Evolutionary conservation across 2,329 filamentous ascomycete species (phyloP), one percentile per base, ranked within the genome.

Genomic region (Claviceps fusiformis): DNA sequence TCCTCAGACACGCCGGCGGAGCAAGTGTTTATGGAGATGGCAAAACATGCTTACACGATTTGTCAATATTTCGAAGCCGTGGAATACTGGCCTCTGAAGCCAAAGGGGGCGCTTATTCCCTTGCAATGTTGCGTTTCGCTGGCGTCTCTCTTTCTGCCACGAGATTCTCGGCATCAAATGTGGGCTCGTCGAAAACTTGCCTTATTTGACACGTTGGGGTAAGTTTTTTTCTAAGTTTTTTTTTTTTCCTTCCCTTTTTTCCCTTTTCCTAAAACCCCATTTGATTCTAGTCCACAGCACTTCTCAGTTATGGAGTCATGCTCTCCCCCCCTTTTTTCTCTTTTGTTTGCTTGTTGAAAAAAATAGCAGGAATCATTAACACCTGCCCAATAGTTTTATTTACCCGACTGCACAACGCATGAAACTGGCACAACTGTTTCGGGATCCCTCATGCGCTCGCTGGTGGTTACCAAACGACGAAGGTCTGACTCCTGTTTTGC

Each of bases 401-500:
- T 91, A 89, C 61, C 86, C 91, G 1, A 74, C 81, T 35, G 80
- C 81, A 13, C 83, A 92, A 62, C 85, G 92, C 56, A 75, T 73
- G 37, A 84, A 85, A 60, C 86, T 97, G 78, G 82, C 87, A 37
- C 79, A 86, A 50, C 68, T 89, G 29, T 95, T 93, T 76, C 75
- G 79, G 57, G 80, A 88, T 47, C 78, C 81, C 15, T 82, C 84
- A 24, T 82, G 90, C 54, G 80, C 81, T 48, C 77, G 85, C 56
- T 96, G 90, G 89, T 98, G 93, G 93, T 78, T 96, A 3, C 88
- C 90, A 2, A 80, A 93, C 66, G 81, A 89, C 59, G 86, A 92
- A 71, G 82, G 81, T 1, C 87, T 87, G 62, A 85, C 81, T 11
- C 79, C 81, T 0, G 80, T 95, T 46, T 76, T 96, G 54, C 84